A percentile compares a stretch with the other conserved stretches of the same genome.
Evolutionary conservation across 352 stramenopile genomes (phyloP).

Genomic region (Pythium scleroteichum): DNA sequence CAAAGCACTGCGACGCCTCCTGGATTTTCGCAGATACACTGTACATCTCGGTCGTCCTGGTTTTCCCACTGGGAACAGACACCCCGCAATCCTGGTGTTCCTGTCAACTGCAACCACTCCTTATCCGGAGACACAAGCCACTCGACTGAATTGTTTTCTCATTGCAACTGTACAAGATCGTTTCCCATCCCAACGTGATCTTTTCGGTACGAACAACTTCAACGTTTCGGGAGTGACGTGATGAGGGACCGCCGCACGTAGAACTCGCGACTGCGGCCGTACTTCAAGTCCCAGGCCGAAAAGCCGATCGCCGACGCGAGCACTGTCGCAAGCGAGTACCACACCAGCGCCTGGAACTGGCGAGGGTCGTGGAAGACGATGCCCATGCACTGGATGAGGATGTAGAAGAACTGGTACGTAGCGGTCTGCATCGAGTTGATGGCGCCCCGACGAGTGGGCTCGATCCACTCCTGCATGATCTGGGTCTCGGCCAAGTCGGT

Average conservation of each 20-base stretch:
- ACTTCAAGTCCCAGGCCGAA: slow-evolving; percentile 29
- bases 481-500: slow-evolving; percentile 29
- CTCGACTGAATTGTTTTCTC: background rate
- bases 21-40: too few relatives aligned
- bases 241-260: slow-evolving; percentile 11
- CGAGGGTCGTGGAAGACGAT: slow-evolving; percentile 31
- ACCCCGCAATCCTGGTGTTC: too few relatives aligned
- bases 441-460: slow-evolving; percentile 21
- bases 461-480: slow-evolving; percentile 33
- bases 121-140: too few relatives aligned
- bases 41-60: too few relatives aligned
- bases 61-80: too few relatives aligned
- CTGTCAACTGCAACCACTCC: too few relatives aligned
- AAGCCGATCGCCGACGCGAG: slow-evolving; percentile 23
- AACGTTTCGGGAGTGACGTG: slow-evolving; percentile 1
- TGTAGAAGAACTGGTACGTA: slow-evolving; percentile 28
- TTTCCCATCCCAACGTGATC: background rate
- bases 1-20: too few relatives aligned
- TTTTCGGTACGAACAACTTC: background rate
- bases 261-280: slow-evolving; percentile 12
- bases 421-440: slow-evolving; percentile 34
- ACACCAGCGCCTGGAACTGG: slow-evolving; percentile 27
- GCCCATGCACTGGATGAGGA: slow-evolving; percentile 31
- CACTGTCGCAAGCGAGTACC: slow-evolving; percentile 23
- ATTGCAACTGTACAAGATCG: background rate